A percentile compares a stretch with the other conserved stretches of the same genome.
phyloP scores from a whole-genome alignment of 2,329 filamentous ascomycete genomes.

The Pleoardoris graminearum region DNA sequence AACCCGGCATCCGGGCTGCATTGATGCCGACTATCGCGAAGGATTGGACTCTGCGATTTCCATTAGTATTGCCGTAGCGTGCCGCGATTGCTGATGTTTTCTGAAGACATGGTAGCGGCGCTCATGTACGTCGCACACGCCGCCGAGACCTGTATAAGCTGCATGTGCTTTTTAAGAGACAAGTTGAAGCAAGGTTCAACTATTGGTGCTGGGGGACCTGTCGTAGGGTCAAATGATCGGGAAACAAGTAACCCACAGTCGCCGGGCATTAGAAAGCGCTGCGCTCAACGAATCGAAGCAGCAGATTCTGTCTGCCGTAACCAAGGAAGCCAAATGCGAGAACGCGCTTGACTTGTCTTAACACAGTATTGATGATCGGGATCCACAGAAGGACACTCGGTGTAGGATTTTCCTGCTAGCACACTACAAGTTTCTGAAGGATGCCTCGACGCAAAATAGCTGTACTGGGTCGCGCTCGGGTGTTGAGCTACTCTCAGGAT shows the following conservation, averaged over 20 bases:
- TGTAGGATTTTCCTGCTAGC: constrained; percentile 16
- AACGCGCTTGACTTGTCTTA: constrained; percentile 29
- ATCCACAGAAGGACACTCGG: constrained; percentile 19
- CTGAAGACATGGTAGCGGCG: constrained; percentile 15
- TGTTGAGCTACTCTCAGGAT: constrained; percentile 14
- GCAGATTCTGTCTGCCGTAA: constrained; percentile 23
- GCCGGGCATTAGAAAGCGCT: constrained; percentile 16
- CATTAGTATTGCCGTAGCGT: not conserved
- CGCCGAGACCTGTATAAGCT: constrained; percentile 15
- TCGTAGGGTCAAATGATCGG: constrained; percentile 18
- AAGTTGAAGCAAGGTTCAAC: constrained; percentile 8
- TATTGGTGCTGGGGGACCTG: constrained; percentile 14
- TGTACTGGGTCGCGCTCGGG: constrained; percentile 25
- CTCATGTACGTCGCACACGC: constrained; percentile 30
- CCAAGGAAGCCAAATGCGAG: constrained; percentile 30
- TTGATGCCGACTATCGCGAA: not conserved
- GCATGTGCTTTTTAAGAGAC: constrained; percentile 18
- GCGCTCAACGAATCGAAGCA: constrained; percentile 28
- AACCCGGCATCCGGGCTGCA: not conserved
- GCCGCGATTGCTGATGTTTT: constrained; percentile 2
- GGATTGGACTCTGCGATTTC: not conserved
- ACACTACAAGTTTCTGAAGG: constrained; percentile 22
- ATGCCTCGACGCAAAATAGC: constrained; percentile 23
- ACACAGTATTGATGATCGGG: constrained; percentile 28
- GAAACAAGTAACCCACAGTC: constrained; percentile 16